phyloP scores from a whole-genome alignment of 768 basidiomycete species.

The Tricholoma furcatifolium region DNA sequence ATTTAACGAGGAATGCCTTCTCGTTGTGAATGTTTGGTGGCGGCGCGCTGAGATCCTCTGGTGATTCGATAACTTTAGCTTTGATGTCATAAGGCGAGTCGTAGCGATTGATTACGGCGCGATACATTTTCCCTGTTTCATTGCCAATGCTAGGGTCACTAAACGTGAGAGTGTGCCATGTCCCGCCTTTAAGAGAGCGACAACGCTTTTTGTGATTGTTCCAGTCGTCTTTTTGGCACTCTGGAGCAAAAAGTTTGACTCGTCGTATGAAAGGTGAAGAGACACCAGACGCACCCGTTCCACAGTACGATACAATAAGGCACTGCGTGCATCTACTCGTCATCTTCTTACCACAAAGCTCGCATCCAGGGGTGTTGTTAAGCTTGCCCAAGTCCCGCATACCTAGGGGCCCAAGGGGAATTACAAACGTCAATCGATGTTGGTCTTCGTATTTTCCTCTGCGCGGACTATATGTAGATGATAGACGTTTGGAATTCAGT shows the following conservation, averaged over 20 bases:
- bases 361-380: conserved; percentile 32
- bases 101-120: conserved; percentile 20
- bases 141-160: too few relatives aligned
- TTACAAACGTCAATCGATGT: conserved; percentile 28
- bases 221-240: conserved; percentile 43
- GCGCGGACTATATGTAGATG: conserved; percentile 22
- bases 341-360: conserved; percentile 35
- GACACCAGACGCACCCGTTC: too few relatives aligned
- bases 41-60: conserved; percentile 5
- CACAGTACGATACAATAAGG: conserved; percentile 27
- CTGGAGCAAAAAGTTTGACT: conserved; percentile 17
- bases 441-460: conserved; percentile 20
- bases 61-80: neutral
- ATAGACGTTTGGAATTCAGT: conserved; percentile 29
- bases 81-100: conserved; percentile 17
- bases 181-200: conserved; percentile 35
- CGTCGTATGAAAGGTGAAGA: too few relatives aligned
- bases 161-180: conserved; percentile 32
- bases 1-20: conserved; percentile 37
- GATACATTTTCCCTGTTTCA: too few relatives aligned
- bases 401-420: conserved; percentile 34
- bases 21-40: conserved; percentile 32
- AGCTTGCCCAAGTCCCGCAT: conserved; percentile 37
- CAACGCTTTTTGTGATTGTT: conserved; percentile 34
- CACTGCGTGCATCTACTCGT: conserved; percentile 34